phyloP scores from a whole-genome alignment of 2,329 filamentous ascomycete species.

The Colletotrichum liriopes region DNA sequence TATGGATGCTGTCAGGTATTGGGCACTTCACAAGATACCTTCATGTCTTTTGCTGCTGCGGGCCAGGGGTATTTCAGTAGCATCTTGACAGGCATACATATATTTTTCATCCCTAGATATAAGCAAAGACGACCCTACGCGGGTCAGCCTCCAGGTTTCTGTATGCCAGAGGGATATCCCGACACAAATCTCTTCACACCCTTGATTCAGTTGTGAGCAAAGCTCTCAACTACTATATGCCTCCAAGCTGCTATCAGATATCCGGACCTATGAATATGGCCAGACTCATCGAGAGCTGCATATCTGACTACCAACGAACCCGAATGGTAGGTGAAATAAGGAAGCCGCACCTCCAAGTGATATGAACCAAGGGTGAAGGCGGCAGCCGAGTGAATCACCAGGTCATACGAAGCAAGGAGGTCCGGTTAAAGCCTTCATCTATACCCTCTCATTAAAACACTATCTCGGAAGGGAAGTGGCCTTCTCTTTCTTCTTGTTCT shows the following conservation, averaged over 20 bases:
- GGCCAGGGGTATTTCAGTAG: too few relatives aligned
- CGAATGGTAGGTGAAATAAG: background rate
- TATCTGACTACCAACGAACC: too few relatives aligned
- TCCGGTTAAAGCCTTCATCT: background rate
- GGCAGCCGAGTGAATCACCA: background rate
- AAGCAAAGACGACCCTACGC: too few relatives aligned
- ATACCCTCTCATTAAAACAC: background rate
- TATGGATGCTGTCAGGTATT: too few relatives aligned
- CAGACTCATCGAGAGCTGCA: background rate
- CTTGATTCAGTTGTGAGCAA: background rate
- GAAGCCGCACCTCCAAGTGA: too few relatives aligned
- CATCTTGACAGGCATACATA: background rate
- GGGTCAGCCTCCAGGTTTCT: background rate
- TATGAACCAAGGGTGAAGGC: background rate
- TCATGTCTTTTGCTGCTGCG: too few relatives aligned
- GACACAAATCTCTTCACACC: background rate
- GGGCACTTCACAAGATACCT: too few relatives aligned
- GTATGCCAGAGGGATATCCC: background rate
- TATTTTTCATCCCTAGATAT: too few relatives aligned
- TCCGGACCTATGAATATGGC: background rate
- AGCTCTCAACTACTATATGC: background rate
- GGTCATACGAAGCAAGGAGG: background rate
- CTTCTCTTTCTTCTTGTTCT: too few relatives aligned
- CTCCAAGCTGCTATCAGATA: background rate
- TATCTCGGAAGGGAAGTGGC: fast-evolving